Percentiles rank a stretch among this genome's conserved stretches.
Evolutionary conservation across 208 protist genomes (phyloP).

Genomic region (Leptomonas pyrrhocoris): DNA sequence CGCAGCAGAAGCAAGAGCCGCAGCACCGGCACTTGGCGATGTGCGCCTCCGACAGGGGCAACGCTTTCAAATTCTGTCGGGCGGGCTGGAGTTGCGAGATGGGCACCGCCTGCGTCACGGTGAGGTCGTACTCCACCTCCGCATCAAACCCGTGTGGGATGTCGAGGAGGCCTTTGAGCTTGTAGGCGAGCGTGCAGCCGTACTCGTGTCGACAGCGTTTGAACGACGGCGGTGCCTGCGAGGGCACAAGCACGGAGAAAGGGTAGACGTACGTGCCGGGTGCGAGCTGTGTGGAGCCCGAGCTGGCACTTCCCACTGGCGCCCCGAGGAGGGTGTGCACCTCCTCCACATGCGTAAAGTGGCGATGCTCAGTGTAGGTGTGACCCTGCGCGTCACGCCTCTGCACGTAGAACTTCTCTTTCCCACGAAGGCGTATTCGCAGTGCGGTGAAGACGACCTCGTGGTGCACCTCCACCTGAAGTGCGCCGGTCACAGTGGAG

Average conservation of each 20-base stretch:
- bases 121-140: not conserved
- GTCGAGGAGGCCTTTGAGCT: constrained; percentile 6
- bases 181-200: constrained; percentile 10
- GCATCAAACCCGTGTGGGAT: constrained; percentile 12
- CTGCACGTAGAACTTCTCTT: constrained; percentile 6
- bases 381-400: not conserved
- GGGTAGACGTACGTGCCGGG: constrained; percentile 18
- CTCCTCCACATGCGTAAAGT: constrained; percentile 8
- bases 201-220: not conserved
- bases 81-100: constrained; percentile 12
- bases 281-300: constrained; percentile 6
- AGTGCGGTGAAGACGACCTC: constrained; percentile 6
- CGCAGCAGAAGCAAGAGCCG: constrained; percentile 8
- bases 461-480: constrained; percentile 10
- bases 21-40: constrained; percentile 12
- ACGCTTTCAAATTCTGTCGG: not conserved
- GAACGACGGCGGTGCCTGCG: constrained; percentile 5
- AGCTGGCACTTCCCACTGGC: not conserved
- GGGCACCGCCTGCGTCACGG: not conserved
- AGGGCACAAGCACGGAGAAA: constrained; percentile 1
- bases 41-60: constrained; percentile 9
- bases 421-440: constrained; percentile 6
- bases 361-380: not conserved
- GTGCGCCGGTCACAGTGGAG: not conserved
- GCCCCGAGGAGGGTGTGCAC: not conserved